Evolutionary conservation across 106 monocot genomes (phyloP).

Genomic region (Cymbidium sinense): DNA sequence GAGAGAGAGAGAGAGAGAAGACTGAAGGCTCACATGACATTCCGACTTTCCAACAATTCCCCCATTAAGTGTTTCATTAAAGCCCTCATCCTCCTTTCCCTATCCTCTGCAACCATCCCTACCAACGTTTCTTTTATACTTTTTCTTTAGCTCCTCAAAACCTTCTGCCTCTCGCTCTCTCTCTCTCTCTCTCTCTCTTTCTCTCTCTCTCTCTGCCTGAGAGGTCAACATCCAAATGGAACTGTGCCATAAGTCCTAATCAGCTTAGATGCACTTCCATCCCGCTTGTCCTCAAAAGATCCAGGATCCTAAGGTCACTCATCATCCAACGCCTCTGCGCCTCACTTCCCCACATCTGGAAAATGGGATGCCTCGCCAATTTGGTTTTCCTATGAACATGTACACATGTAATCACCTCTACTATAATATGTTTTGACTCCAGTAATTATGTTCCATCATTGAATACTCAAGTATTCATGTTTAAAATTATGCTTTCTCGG

Average conservation of each 20-base stretch:
- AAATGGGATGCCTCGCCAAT: neutral
- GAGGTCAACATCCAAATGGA: conserved; percentile 39
- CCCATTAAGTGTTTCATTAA: conserved; percentile 32
- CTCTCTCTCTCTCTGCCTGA: conserved; percentile 18
- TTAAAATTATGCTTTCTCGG: too few relatives aligned
- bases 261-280: conserved; percentile 22
- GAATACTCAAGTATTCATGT: too few relatives aligned
- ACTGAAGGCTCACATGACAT: conserved; percentile 21
- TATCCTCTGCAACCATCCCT: neutral
- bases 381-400: too few relatives aligned
- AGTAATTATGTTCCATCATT: neutral
- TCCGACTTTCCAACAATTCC: conserved; percentile 27
- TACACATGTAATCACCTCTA: neutral
- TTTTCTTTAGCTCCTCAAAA: neutral
- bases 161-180: conserved; percentile 17
- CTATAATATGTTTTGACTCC: too few relatives aligned
- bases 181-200: conserved; percentile 8
- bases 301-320: neutral
- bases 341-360: neutral
- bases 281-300: conserved; percentile 12
- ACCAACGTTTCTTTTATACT: conserved; percentile 22
- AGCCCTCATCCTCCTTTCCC: conserved; percentile 4
- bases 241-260: conserved; percentile 19
- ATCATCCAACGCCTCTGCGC: neutral
- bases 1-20: conserved; percentile 13